These are phyloP conservation scores for Colletotrichum kahawae DNA, from an alignment of 2,329 filamentous ascomycete species.

Conservation along the genomic window DNA sequence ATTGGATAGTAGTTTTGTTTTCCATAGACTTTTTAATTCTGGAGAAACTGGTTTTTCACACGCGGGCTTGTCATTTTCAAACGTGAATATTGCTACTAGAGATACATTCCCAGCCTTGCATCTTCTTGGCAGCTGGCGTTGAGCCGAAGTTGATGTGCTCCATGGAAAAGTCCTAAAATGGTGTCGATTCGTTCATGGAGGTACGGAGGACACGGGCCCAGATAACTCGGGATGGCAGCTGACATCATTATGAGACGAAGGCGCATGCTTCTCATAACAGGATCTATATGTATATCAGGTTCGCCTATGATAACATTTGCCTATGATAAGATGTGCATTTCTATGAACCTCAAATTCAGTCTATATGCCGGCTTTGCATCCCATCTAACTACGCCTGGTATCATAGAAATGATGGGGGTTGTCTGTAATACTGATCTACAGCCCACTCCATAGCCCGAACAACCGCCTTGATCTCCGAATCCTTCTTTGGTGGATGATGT, in stretches of 20 bases:
- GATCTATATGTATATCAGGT: neutral
- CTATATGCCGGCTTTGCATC: neutral
- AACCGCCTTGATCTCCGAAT: slow-evolving; percentile 4
- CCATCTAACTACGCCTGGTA: neutral
- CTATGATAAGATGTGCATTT: neutral
- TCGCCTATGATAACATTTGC: too few species aligned
- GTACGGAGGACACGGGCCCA: neutral
- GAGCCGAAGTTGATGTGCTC: neutral
- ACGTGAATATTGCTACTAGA: neutral
- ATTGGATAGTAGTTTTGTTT: neutral
- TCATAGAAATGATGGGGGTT: slow-evolving; percentile 2
- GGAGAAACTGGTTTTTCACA: neutral
- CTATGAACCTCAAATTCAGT: neutral
- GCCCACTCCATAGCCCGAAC: slow-evolving; percentile 21
- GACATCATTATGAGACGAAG: neutral
- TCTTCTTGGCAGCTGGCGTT: neutral
- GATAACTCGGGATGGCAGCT: neutral
- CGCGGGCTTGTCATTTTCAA: rapidly evolving
- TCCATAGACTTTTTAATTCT: neutral
- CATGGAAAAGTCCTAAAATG: neutral
- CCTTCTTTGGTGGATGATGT: slow-evolving; percentile 9
- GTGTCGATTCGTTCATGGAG: rapidly evolving
- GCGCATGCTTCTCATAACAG: neutral
- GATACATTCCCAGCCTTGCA: neutral
- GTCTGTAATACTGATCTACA: slow-evolving; percentile 1